Evolutionary conservation across 1,284 basidiomycete species (phyloP), one percentile per base, ranked within the genome.

Genomic region (Trichosporon sp.): DNA sequence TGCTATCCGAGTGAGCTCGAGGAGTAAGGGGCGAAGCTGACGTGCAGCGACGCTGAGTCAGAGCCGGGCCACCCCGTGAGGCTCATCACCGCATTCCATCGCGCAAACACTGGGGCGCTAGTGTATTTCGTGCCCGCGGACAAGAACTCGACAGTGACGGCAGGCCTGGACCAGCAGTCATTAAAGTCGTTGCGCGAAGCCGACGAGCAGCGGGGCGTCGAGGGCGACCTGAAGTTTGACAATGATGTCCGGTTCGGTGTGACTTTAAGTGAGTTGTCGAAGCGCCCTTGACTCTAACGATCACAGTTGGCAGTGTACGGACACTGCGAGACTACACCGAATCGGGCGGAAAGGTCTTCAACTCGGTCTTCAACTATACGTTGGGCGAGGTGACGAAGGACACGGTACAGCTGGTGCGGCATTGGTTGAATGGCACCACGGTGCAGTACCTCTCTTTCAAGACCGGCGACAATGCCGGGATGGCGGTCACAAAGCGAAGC

Each of bases 321-420:
- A 84, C 85, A 0, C 77, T 86, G 69, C 79, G 84, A 73, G 76
- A 84, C 73, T 78, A 83, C 76, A 81, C 79, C 51, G 81, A 84
- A 68, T 70, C 70, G 9, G 75, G 75, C 11, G 77, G 78, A n/a
- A 76, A 68, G 18, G 75, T 75, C 32, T 70, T 78, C 64, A 75
- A 85, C 75, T 70, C 77, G 62, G 80, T 85, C 66, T 85, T 86
- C 81, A 85, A 85, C 78, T 85, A 84, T 75, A 84, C 84, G 12
- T 75, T 86, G 32, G 80, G 80, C 8, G 70, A 75, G 11, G 78
- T 78, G 68, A 81, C 78, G 70, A 69, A 74, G 53, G 75, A 77
- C 2, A 77, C 73, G 11, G 73, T 85, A 34, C 78, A 79, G 62
- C 78, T 86, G 4, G 78, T 83, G 67, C 80, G 84, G 18, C 75